A percentile compares a stretch with the other conserved stretches of the same genome.
These are phyloP conservation scores for Boletellus sp. DNA, from an alignment of 768 basidiomycete genomes.

Conservation along the genomic window DNA sequence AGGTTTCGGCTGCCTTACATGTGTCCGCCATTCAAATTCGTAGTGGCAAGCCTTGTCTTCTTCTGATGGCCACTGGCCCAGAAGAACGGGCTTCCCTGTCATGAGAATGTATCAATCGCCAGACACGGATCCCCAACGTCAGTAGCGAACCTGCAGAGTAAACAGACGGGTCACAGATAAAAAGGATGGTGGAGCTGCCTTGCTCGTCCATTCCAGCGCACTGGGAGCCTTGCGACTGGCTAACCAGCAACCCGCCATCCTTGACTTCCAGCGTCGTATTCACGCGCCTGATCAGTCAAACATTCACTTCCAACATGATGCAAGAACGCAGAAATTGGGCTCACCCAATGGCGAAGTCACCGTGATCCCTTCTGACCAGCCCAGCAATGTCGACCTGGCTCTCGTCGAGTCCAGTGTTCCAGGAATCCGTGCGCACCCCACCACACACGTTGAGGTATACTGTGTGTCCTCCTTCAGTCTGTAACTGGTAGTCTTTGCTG, in stretches of 20 bases:
- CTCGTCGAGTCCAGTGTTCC: slow-evolving; percentile 51
- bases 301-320: not conserved
- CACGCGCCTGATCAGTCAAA: slow-evolving; percentile 18
- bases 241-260: slow-evolving; percentile 51
- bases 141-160: slow-evolving; percentile 44
- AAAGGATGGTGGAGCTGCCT: slow-evolving; percentile 69
- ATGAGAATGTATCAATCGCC: not conserved
- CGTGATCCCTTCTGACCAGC: slow-evolving; percentile 55
- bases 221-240: slow-evolving; percentile 58
- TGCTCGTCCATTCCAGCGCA: slow-evolving; percentile 49
- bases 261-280: slow-evolving; percentile 63
- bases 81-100: slow-evolving; percentile 47
- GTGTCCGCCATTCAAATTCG: slow-evolving; percentile 81
- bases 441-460: slow-evolving; percentile 67
- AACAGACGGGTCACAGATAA: slow-evolving; percentile 69
- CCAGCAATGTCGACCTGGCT: slow-evolving; percentile 52
- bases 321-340: not conserved
- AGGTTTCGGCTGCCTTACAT: slow-evolving; percentile 43
- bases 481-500: slow-evolving; percentile 64
- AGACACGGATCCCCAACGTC: not conserved
- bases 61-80: slow-evolving; percentile 61
- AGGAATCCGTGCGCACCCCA: slow-evolving; percentile 51
- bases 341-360: slow-evolving; percentile 74
- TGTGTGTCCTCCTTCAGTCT: slow-evolving; percentile 42
- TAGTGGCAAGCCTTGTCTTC: slow-evolving; percentile 71